Conservation (phyloP, 305 asterid species). For the Fraxinus xanthoxyloides region DNA sequence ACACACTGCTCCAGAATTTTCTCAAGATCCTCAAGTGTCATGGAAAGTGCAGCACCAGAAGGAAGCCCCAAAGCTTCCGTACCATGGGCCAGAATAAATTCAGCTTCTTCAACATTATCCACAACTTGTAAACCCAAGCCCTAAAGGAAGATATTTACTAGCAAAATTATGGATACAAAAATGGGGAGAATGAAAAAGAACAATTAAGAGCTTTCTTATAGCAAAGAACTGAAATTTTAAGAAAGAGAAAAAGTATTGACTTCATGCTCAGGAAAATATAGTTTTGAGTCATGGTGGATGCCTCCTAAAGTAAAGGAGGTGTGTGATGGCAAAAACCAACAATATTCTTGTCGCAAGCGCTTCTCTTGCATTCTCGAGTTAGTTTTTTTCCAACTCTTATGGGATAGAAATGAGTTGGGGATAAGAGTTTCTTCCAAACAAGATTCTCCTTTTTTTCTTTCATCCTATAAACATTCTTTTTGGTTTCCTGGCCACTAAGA, state of each 20-base stretch:
- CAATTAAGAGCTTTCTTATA: background rate
- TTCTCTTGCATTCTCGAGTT: background rate
- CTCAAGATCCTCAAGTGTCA: constrained; percentile 71
- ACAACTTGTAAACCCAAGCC: constrained; percentile 85
- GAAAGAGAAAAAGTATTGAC: background rate
- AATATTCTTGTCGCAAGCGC: background rate
- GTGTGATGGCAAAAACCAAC: background rate
- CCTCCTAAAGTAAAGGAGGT: background rate
- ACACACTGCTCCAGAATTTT: constrained; percentile 69
- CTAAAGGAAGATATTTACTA: constrained; percentile 36
- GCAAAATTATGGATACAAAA: constrained; percentile 1
- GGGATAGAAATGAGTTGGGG: background rate
- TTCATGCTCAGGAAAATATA: background rate
- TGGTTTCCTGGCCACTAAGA: background rate
- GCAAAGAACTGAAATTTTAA: background rate
- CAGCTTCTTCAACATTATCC: constrained; percentile 72
- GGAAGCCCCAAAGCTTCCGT: constrained; percentile 92
- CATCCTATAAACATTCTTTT: background rate
- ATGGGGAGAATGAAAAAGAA: background rate
- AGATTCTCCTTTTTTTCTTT: background rate
- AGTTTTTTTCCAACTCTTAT: background rate
- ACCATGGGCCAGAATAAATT: constrained; percentile 86
- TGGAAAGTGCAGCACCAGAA: constrained; percentile 68
- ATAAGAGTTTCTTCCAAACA: background rate
- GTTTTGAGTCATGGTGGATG: background rate